Evolutionary conservation across 1,284 basidiomycete genomes (phyloP).

Genomic region (Porodaedalea pini): DNA sequence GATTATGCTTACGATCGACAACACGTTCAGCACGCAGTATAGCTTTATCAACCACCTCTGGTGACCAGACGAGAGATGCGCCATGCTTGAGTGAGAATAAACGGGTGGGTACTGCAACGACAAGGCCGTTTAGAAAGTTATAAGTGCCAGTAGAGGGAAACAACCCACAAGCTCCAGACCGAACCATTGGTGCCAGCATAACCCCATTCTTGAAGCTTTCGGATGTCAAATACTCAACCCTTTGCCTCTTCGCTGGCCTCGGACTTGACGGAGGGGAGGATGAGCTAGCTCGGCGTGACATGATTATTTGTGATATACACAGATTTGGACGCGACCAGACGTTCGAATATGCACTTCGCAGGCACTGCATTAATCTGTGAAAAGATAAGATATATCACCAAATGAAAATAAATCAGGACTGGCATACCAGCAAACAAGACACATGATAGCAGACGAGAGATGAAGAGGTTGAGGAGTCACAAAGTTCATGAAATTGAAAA

Average conservation of each 20-base stretch:
- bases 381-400: neutral
- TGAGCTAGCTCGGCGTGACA: slow-evolving; percentile 15
- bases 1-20: slow-evolving; percentile 71
- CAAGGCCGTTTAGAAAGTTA: slow-evolving; percentile 14
- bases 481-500: no score
- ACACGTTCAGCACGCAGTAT: slow-evolving; percentile 82
- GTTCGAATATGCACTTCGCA: neutral
- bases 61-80: slow-evolving; percentile 94
- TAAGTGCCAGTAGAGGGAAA: slow-evolving; percentile 13
- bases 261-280: slow-evolving; percentile 39
- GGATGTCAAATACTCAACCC: slow-evolving; percentile 51
- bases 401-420: no score
- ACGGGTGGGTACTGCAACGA: slow-evolving; percentile 67
- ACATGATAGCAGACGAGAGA: no score
- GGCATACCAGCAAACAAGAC: no score
- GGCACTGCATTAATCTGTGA: neutral
- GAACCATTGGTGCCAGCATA: slow-evolving; percentile 93
- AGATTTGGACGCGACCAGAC: slow-evolving; percentile 1
- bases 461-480: no score
- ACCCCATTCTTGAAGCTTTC: slow-evolving; percentile 78
- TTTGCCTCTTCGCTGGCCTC: slow-evolving; percentile 52
- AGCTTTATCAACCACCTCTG: slow-evolving; percentile 95
- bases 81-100: slow-evolving; percentile 90
- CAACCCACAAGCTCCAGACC: slow-evolving; percentile 79
- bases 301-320: slow-evolving; percentile 14